These are phyloP conservation scores for Kwoniella bestiolae DNA, from an alignment of 768 basidiomycete genomes.

Conservation along the genomic window DNA sequence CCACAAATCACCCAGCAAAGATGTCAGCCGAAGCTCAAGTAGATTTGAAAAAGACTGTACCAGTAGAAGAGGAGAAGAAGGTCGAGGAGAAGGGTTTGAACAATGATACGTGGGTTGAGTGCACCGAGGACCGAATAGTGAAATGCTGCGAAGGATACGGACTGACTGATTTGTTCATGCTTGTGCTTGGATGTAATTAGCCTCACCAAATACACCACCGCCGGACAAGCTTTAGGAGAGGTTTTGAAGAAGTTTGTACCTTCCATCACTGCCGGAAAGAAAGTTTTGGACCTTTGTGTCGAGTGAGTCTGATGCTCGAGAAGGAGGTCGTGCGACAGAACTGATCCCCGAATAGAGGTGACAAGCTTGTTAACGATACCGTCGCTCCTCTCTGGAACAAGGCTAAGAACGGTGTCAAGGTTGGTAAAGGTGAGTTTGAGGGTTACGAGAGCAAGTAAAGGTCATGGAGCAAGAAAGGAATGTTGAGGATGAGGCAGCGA, in stretches of 20 bases:
- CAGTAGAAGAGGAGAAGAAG: slow-evolving; percentile 40
- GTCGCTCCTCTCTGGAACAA: slow-evolving; percentile 89
- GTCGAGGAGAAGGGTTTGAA: slow-evolving; percentile 54
- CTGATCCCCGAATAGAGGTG: slow-evolving; percentile 62
- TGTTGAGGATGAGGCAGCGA: no score
- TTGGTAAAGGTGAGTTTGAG: slow-evolving; percentile 77
- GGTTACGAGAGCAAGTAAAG: no score
- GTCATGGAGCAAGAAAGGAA: no score
- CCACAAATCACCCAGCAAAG: slow-evolving; percentile 4
- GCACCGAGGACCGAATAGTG: no score
- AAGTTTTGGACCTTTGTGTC: slow-evolving; percentile 81
- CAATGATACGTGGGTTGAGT: slow-evolving; percentile 55
- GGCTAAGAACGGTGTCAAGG: slow-evolving; percentile 81
- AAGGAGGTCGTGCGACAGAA: not conserved
- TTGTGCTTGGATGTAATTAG: no score
- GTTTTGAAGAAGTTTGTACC: slow-evolving; percentile 84
- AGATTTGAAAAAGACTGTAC: slow-evolving; percentile 50
- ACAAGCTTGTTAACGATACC: slow-evolving; percentile 87
- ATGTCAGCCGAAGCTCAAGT: slow-evolving; percentile 47
- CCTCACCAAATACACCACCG: slow-evolving; percentile 68
- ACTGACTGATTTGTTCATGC: no score
- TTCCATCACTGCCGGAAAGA: slow-evolving; percentile 76
- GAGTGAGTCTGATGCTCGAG: slow-evolving; percentile 59
- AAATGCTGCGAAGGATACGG: no score
- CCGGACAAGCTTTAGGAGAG: slow-evolving; percentile 84